phyloP scores from a whole-genome alignment of 768 basidiomycete species.

The Leucosporidium scottii region DNA sequence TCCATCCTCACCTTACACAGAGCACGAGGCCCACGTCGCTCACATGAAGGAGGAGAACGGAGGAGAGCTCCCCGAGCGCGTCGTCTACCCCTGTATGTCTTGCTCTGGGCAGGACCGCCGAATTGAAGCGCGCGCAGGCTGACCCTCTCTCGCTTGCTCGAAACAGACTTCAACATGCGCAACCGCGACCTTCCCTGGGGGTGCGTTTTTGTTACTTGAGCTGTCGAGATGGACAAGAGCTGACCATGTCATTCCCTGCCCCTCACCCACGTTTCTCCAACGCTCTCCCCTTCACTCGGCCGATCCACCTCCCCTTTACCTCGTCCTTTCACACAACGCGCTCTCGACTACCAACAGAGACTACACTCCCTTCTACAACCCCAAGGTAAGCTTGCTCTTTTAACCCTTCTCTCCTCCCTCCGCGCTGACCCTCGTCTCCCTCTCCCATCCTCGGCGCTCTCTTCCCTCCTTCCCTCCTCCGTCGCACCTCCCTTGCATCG shows the following conservation, averaged over 20 bases:
- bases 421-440: neutral
- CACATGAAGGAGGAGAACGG: constrained; percentile 37
- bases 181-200: neutral
- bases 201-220: neutral
- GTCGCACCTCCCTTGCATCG: neutral
- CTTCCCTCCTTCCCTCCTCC: too few species aligned
- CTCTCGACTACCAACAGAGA: neutral
- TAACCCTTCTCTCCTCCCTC: too few species aligned
- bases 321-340: too few species aligned
- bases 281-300: neutral
- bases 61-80: constrained; percentile 33
- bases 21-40: constrained; percentile 35
- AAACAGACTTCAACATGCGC: constrained; percentile 5
- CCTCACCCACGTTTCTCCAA: neutral
- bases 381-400: neutral
- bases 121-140: too few species aligned
- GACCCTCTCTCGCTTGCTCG: too few species aligned
- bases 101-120: too few species aligned
- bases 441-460: too few species aligned
- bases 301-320: too few species aligned
- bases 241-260: neutral
- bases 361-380: constrained; percentile 4
- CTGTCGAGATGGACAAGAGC: neutral
- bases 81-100: constrained; percentile 31
- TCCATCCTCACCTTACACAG: constrained; percentile 1